Evolutionary conservation across 202 grass and related monocot genomes (phyloP).

Genomic region (Digitaria exilis): DNA sequence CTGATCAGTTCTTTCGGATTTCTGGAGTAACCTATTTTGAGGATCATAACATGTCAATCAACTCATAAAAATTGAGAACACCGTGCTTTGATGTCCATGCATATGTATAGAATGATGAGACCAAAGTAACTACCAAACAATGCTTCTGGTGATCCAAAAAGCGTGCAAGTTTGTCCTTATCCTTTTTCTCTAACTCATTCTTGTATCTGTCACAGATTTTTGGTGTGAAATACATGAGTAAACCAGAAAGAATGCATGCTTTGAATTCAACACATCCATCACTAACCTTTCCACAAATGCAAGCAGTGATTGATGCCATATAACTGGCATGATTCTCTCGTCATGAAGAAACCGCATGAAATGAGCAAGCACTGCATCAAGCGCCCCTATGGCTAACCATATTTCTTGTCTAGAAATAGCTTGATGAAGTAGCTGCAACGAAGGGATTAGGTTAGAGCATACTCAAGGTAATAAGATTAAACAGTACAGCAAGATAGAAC

Average conservation of each 20-base stretch:
- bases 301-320: constrained; percentile 97
- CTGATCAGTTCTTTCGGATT: constrained; percentile 79
- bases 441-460: no score
- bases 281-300: constrained; percentile 93
- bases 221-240: constrained; percentile 4
- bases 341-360: constrained; percentile 88
- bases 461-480: no score
- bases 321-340: constrained; percentile 80
- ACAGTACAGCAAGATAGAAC: no score
- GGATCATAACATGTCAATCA: no score
- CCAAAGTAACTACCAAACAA: constrained; percentile 61
- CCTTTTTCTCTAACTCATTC: constrained; percentile 74
- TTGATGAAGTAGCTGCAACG: constrained; percentile 99
- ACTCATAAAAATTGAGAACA: no score
- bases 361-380: constrained; percentile 86
- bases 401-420: constrained; percentile 96
- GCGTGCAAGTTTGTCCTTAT: constrained; percentile 68
- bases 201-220: constrained; percentile 66
- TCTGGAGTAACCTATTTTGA: constrained; percentile 80
- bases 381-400: constrained; percentile 82
- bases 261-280: not conserved
- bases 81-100: not conserved
- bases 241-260: not conserved
- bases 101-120: not conserved
- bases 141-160: constrained; percentile 93